Evolutionary conservation across 768 basidiomycete genomes (phyloP), one percentile per base, ranked within the genome.

Genomic region (Cystobasidium onofrii): DNA sequence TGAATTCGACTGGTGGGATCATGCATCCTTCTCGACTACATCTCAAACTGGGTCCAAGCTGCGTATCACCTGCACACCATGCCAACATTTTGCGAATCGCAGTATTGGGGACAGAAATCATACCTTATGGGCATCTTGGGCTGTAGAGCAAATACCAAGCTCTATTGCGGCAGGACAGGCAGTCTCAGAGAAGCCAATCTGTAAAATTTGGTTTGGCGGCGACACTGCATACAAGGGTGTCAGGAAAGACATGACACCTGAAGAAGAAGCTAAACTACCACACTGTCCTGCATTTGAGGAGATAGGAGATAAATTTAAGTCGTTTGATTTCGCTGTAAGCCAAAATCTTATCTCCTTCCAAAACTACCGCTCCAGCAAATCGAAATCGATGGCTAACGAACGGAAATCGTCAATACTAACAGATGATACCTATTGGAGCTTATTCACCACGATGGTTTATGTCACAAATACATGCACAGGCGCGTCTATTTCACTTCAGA

Each of bases 241-340:
- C 12, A 67, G 78, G 3, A 64, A 73, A 39, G 78, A 78, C 23
- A 76, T 75, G 1, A 66, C 75, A 1, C 73, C 78, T 29, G 66
- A 67, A 20, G 74, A 81, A n/a, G 78, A 80, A n/a, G 63, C 77
- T 7, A 33, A 73, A 1, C 60, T 82, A 81, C 74, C 88, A 0
- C 80, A 83, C 13, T 90, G 89, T 78, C 90, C 89, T 4, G 89
- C 85, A 2, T 91, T 91, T 80, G 84, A 84, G 77, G 85, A 88
- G 80, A 87, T 91, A 64, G 90, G 89, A 1, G 82, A 85, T 61
- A 80, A 78, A 13, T 86, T 86, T 75, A 88, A 87, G 0, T 84
- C 84, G 0, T 87, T 90, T 76, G 88, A 90, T 78, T 80, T 89
- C 36, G 87, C 87, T 36, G 73, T 73, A 15, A 33, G 73, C n/a